phyloP scores from a whole-genome alignment of 208 protist species.

The Crithidia brevicula region DNA sequence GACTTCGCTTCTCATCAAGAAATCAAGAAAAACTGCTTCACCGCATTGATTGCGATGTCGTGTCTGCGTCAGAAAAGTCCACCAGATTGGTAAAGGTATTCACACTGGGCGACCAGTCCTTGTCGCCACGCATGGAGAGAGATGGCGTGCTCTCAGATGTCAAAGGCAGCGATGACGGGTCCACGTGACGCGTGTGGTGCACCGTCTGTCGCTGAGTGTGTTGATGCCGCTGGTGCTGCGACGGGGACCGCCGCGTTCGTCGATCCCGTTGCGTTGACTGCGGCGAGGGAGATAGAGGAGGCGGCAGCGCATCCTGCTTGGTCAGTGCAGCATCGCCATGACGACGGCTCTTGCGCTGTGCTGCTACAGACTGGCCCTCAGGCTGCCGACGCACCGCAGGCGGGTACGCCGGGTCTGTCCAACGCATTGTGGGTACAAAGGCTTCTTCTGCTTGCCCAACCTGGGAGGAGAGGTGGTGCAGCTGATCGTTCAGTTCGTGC shows the following conservation, averaged over 20 bases:
- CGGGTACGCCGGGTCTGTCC: constrained; percentile 4
- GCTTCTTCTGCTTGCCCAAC: background rate
- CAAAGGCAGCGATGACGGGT: constrained; percentile 28
- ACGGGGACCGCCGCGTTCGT: background rate
- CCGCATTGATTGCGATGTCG: constrained; percentile 35
- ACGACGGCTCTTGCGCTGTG: background rate
- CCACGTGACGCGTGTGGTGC: constrained; percentile 7
- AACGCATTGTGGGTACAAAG: constrained; percentile 26
- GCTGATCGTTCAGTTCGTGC: constrained; percentile 35
- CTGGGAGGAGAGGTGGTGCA: background rate
- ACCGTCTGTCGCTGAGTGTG: background rate
- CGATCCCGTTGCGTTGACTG: background rate
- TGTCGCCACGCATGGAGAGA: constrained; percentile 11
- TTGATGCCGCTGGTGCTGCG: constrained; percentile 5
- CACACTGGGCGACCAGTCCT: constrained; percentile 33
- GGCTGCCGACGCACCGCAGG: background rate
- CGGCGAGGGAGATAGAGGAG: constrained; percentile 17
- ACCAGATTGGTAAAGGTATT: constrained; percentile 81
- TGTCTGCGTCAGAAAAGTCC: constrained; percentile 67
- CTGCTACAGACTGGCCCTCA: background rate
- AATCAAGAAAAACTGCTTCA: background rate
- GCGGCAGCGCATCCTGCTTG: background rate
- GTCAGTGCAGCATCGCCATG: background rate
- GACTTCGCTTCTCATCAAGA: background rate
- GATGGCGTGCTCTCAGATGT: constrained; percentile 18